Base-by-base conservation (phyloP, 371 early-diverging fungal genomes). In the Lichtheimia corymbifera region DNA sequence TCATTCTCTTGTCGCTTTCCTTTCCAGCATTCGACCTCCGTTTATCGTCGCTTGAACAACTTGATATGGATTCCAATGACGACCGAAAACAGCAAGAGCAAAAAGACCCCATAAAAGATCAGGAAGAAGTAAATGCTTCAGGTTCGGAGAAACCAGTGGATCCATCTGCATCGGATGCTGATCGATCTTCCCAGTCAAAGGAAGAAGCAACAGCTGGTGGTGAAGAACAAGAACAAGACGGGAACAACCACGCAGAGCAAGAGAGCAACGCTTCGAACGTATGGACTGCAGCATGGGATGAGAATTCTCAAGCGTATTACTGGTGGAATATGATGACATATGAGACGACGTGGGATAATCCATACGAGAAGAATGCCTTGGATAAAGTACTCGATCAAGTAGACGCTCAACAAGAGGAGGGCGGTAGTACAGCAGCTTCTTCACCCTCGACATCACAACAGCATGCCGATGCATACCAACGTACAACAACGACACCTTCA, bases 281-380 rank as follows among this genome's bases (percentile, higher is more conserved):
- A 42, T 86, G 86, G 86, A 76, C 76, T 50, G 62, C 82, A n/a
- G 74, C 75, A 22, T 86, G 82, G 81, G 82, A 86, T 69, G 70
- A 73, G 5, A 66, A 68, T 30, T 69, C 67, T 6, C 77, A 81
- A 58, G 70, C 74, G 2, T 86, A 83, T 53, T 86, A 86, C 64
- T 86, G 78, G 76, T 86, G 83, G 87, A 86, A 86, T 63, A 80
- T 77, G 30, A 57, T 71, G 15, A 84, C 87, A 7, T 79, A 84
- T 55, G 84, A 86, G 63, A 86, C 85, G 1, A 80, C 83, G 4
- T 84, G 83, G 85, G 70, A 69, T 0, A 68, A 80, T 60, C 79
- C 51, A 41, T 58, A 25, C 53, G 51, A 41, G 63, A 62, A 42
- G 47, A 62, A 43, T 24, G 5, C 13, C 22, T 5, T 42, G 25